Conservation (phyloP, 1,284 basidiomycete genomes). For the Leccinum subatratum region DNA sequence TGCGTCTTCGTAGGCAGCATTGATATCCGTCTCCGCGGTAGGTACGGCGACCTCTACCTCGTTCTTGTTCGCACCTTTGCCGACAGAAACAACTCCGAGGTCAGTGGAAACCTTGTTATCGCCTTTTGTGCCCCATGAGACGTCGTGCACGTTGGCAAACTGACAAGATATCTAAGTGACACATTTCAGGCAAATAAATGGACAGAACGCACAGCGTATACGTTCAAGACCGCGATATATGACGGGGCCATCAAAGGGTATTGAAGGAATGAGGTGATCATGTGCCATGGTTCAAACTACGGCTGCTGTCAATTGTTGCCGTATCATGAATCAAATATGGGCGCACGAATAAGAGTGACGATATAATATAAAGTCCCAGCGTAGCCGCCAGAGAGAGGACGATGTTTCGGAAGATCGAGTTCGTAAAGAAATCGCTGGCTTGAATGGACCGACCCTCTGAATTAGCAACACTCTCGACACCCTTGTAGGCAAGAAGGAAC, state of each 20-base stretch:
- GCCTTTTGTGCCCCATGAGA: constrained; percentile 89
- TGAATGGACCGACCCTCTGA: constrained; percentile 44
- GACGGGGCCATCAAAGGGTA: constrained; percentile 90
- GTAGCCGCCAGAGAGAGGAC: constrained; percentile 83
- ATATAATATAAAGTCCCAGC: constrained; percentile 76
- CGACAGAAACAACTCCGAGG: constrained; percentile 70
- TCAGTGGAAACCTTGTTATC: constrained; percentile 84
- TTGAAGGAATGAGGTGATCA: constrained; percentile 92
- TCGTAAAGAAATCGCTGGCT: constrained; percentile 59
- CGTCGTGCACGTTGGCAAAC: constrained; percentile 85
- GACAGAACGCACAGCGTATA: constrained; percentile 64
- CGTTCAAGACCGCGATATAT: constrained; percentile 87
- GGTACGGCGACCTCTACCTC: constrained; percentile 81
- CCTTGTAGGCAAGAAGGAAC: constrained; percentile 76
- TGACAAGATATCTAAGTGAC: constrained; percentile 29
- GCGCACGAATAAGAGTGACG: constrained; percentile 80
- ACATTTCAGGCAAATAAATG: constrained; percentile 4
- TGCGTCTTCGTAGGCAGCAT: constrained; percentile 82
- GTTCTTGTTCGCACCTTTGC: constrained; percentile 48
- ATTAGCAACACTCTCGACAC: constrained; percentile 57
- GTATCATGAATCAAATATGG: constrained; percentile 7
- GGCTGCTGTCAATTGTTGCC: constrained; percentile 9
- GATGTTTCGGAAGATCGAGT: constrained; percentile 81
- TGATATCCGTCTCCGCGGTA: constrained; percentile 80
- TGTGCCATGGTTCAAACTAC: constrained; percentile 86